Evolutionary conservation across 1,139 yeast genomes (phyloP).

Genomic region (Diutina ranongensis): DNA sequence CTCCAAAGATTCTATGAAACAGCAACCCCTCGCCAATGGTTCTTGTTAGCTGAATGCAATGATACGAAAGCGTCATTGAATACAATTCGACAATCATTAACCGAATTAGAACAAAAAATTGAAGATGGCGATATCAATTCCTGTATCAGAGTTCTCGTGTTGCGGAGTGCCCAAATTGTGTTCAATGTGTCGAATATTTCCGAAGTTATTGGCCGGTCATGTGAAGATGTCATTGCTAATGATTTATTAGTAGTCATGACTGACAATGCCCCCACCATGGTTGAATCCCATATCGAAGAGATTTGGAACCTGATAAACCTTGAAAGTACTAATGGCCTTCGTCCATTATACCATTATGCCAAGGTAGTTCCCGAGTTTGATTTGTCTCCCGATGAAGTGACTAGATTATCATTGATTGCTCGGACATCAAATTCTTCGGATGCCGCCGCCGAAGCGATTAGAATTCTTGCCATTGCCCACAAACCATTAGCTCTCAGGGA

Average conservation of each 20-base stretch:
- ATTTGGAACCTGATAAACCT: not conserved
- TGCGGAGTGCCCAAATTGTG: conserved; percentile 32
- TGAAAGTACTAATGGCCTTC: not conserved
- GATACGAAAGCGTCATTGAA: not conserved
- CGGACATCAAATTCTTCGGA: not conserved
- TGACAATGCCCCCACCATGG: conserved; percentile 1
- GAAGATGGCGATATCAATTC: not conserved
- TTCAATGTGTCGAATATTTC: conserved; percentile 58
- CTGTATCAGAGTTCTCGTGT: not conserved
- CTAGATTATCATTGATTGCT: not conserved
- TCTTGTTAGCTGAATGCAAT: not conserved
- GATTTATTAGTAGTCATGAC: not conserved
- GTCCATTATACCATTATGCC: not conserved
- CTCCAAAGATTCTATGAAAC: not conserved
- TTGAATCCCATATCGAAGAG: not conserved
- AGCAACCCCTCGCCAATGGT: conserved; percentile 4
- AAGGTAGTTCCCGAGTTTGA: not conserved
- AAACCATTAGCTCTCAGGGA: not conserved
- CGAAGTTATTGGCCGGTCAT: conserved; percentile 38
- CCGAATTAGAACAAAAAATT: not conserved
- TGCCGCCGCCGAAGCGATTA: not conserved
- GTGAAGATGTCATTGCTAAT: conserved; percentile 13
- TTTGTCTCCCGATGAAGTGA: not conserved
- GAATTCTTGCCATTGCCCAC: not conserved
- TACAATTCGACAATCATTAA: not conserved